A percentile compares a stretch with the other conserved stretches of the same genome.
Conservation (phyloP, 257 asterid species). For the Salvia hispanica region DNA sequence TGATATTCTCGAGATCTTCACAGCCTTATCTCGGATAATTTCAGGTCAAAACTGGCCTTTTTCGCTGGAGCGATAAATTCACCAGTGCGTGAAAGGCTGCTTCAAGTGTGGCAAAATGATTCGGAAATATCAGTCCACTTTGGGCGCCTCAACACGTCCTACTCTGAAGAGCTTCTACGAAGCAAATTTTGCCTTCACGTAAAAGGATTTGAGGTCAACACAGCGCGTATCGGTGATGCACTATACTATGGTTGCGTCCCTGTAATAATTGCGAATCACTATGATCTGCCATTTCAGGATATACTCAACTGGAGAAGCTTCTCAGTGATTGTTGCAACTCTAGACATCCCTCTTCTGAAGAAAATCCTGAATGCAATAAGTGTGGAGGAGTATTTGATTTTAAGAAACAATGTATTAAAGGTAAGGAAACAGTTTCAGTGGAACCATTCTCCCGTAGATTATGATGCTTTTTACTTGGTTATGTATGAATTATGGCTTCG, state of each 20-base stretch:
- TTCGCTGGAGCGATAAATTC: conserved; percentile 84
- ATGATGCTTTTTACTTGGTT: conserved; percentile 82
- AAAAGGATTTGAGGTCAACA: conserved; percentile 90
- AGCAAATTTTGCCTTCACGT: conserved; percentile 94
- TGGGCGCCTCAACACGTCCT: conserved; percentile 56
- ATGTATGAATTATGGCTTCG: conserved; percentile 88
- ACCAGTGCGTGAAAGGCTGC: conserved; percentile 81
- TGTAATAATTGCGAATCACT: conserved; percentile 81
- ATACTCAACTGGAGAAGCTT: conserved; percentile 73
- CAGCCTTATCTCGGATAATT: conserved; percentile 13
- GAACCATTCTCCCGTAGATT: conserved; percentile 69
- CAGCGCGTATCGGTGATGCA: conserved; percentile 90
- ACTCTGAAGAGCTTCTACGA: conserved; percentile 56
- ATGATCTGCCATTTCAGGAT: conserved; percentile 88
- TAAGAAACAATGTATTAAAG: conserved; percentile 56
- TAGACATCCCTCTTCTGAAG: conserved; percentile 78
- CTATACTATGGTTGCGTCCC: conserved; percentile 83
- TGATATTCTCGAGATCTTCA: conserved; percentile 11
- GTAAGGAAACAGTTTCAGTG: conserved; percentile 81
- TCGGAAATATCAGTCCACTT: conserved; percentile 60
- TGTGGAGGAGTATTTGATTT: conserved; percentile 41
- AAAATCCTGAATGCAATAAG: conserved; percentile 51
- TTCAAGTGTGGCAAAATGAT: conserved; percentile 74
- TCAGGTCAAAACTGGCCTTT: conserved; percentile 73
- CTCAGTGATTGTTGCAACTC: conserved; percentile 67